Percentiles rank a stretch among this genome's conserved stretches.
Evolutionary conservation across 805 yeast genomes (phyloP).

Genomic region (Sungouiella blattae): DNA sequence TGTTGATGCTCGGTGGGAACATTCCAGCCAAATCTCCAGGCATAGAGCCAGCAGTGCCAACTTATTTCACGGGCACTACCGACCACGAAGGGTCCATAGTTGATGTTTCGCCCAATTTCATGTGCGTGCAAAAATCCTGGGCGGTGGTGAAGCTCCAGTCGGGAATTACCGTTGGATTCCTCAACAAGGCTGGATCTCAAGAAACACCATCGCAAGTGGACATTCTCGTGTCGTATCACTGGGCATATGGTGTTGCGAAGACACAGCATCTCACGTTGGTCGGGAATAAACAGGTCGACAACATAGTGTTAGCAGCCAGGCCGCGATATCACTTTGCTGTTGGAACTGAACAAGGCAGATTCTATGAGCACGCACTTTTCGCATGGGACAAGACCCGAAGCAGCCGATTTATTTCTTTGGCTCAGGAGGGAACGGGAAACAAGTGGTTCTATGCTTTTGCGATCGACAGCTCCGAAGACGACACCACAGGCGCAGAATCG

Average conservation of each 20-base stretch:
- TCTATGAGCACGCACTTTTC: constrained; percentile 56
- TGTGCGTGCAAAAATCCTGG: constrained; percentile 31
- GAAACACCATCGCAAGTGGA: constrained; percentile 34
- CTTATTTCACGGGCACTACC: constrained; percentile 22
- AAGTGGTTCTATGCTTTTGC: constrained; percentile 76
- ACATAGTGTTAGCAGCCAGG: constrained; percentile 36
- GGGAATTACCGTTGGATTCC: constrained; percentile 48
- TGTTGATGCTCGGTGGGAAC: constrained; percentile 46
- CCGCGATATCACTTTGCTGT: constrained; percentile 70
- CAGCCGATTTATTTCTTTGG: constrained; percentile 66
- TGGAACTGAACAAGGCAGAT: constrained; percentile 47
- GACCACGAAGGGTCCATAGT: constrained; percentile 17
- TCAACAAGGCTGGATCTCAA: constrained; percentile 25
- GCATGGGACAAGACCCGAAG: constrained; percentile 46
- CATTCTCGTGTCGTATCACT: constrained; percentile 53
- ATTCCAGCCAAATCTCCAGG: constrained; percentile 18
- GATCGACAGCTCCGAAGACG: constrained; percentile 18
- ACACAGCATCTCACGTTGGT: constrained; percentile 41
- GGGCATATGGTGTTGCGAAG: constrained; percentile 55
- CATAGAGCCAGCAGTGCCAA: constrained; percentile 19
- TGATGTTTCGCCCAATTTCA: constrained; percentile 25
- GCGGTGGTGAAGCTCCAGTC: constrained; percentile 32
- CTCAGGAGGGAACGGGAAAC: constrained; percentile 50
- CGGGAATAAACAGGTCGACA: constrained; percentile 46
- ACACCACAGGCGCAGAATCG: constrained; percentile 9